Conservation (phyloP, 176 grass and related monocot genomes). For the Musa troglodytarum region DNA sequence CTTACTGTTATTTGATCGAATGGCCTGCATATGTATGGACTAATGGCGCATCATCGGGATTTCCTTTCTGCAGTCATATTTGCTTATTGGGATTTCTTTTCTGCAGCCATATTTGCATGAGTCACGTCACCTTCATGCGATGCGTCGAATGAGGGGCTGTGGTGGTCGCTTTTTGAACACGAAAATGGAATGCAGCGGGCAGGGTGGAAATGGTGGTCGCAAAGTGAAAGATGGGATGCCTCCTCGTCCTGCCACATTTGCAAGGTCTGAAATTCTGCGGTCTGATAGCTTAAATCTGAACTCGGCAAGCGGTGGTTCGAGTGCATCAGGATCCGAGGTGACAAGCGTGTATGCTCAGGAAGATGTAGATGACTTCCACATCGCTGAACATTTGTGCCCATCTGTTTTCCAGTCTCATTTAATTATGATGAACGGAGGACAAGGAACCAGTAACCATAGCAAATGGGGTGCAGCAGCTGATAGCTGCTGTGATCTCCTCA, state of each 20-base stretch:
- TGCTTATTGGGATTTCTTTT: background rate
- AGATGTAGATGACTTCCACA: constrained; percentile 28
- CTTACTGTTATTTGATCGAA: background rate
- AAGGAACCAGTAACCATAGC: constrained; percentile 23
- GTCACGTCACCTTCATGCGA: constrained; percentile 80
- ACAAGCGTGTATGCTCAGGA: constrained; percentile 46
- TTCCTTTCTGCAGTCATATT: constrained; percentile 27
- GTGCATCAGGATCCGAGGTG: constrained; percentile 56
- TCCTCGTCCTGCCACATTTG: constrained; percentile 23
- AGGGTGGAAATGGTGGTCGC: background rate
- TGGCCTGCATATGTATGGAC: background rate
- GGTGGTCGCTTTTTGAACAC: constrained; percentile 90
- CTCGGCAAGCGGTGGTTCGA: constrained; percentile 39
- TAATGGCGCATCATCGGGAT: background rate
- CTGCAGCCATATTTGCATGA: constrained; percentile 85
- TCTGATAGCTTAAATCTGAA: constrained; percentile 44
- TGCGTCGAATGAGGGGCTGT: constrained; percentile 61
- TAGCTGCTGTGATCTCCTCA: constrained; percentile 76
- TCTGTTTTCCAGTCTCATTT: constrained; percentile 57
- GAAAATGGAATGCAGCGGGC: constrained; percentile 28
- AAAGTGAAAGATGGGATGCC: constrained; percentile 19
- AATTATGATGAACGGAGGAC: constrained; percentile 51
- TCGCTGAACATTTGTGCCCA: constrained; percentile 42
- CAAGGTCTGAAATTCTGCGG: constrained; percentile 44
- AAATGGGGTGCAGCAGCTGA: constrained; percentile 56